phyloP scores from a whole-genome alignment of 2,329 filamentous ascomycete species.

The Microascus cirrosus region DNA sequence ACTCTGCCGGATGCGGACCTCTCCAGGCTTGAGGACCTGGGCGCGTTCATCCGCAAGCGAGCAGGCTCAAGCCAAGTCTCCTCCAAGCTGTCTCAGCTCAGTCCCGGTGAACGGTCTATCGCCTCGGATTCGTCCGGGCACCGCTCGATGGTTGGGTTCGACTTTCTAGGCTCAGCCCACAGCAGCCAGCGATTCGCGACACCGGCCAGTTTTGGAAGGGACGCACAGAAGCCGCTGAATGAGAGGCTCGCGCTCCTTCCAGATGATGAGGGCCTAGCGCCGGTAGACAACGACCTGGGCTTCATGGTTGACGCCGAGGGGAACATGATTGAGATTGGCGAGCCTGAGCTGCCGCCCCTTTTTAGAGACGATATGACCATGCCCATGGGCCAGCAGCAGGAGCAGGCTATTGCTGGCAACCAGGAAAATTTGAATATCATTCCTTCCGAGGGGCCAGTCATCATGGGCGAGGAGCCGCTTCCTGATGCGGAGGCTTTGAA shows the following conservation, averaged over 20 bases:
- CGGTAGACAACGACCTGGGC: slow-evolving; percentile 24
- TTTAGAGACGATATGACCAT: slow-evolving; percentile 9
- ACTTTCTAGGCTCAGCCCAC: slow-evolving; percentile 8
- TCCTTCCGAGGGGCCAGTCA: slow-evolving; percentile 10
- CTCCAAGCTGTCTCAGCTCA: slow-evolving; percentile 30
- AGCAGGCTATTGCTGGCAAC: neutral
- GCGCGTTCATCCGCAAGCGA: slow-evolving; percentile 12
- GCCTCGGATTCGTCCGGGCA: slow-evolving; percentile 17
- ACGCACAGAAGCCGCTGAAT: neutral
- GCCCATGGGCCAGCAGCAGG: slow-evolving; percentile 3
- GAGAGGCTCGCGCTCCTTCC: slow-evolving; percentile 19
- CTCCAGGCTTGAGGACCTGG: slow-evolving; percentile 20
- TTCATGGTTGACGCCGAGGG: slow-evolving; percentile 41
- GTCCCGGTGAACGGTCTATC: slow-evolving; percentile 22
- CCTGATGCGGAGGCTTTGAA: slow-evolving; percentile 25
- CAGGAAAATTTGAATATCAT: neutral
- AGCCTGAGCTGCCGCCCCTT: slow-evolving; percentile 31
- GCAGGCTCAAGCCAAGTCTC: slow-evolving; percentile 20
- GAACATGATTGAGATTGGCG: slow-evolving; percentile 30
- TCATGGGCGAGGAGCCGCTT: slow-evolving; percentile 24
- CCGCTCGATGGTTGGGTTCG: slow-evolving; percentile 18
- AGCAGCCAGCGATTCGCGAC: slow-evolving; percentile 6
- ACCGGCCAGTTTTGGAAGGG: slow-evolving; percentile 5
- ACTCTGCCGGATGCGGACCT: slow-evolving; percentile 47
- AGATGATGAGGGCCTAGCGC: slow-evolving; percentile 24